phyloP scores from a whole-genome alignment of 495 filamentous ascomycete species.

The Lasiosphaeria hispida region DNA sequence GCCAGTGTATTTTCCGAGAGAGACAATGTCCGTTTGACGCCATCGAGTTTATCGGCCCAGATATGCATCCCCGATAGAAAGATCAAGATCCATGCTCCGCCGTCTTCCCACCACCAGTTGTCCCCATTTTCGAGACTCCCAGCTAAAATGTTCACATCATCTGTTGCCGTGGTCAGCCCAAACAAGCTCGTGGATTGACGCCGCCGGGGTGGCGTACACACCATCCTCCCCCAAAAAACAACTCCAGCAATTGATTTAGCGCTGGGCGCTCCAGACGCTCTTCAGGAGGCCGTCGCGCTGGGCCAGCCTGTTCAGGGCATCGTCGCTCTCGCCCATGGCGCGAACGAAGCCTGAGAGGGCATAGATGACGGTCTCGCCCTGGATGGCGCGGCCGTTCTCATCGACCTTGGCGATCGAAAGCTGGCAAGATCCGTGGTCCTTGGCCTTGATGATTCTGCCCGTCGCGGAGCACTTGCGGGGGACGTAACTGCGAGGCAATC shows the following conservation, averaged over 20 bases:
- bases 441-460: slow-evolving; percentile 98
- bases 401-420: slow-evolving; percentile 92
- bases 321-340: slow-evolving; percentile 96
- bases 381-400: slow-evolving; percentile 91
- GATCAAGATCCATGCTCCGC: slow-evolving; percentile 26
- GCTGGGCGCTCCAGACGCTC: slow-evolving; percentile 88
- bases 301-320: slow-evolving; percentile 89
- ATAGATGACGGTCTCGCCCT: slow-evolving; percentile 94
- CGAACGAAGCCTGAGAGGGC: slow-evolving; percentile 97
- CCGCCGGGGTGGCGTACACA: slow-evolving; percentile 9
- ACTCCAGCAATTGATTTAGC: slow-evolving; percentile 46
- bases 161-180: slow-evolving; percentile 1
- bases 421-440: slow-evolving; percentile 93
- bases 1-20: slow-evolving; percentile 34
- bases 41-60: slow-evolving; percentile 29
- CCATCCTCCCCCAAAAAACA: slow-evolving; percentile 24
- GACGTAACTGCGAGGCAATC: slow-evolving; percentile 69
- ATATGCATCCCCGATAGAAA: slow-evolving; percentile 22
- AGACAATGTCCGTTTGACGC: slow-evolving; percentile 37
- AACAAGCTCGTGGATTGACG: background rate
- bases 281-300: slow-evolving; percentile 96
- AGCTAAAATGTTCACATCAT: slow-evolving; percentile 29
- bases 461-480: slow-evolving; percentile 96
- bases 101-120: slow-evolving; percentile 28
- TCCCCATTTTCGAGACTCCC: slow-evolving; percentile 23